Evolutionary conservation across 768 basidiomycete genomes (phyloP), one percentile per base, ranked within the genome.

Genomic region (Porpolomopsis calyptriformis): DNA sequence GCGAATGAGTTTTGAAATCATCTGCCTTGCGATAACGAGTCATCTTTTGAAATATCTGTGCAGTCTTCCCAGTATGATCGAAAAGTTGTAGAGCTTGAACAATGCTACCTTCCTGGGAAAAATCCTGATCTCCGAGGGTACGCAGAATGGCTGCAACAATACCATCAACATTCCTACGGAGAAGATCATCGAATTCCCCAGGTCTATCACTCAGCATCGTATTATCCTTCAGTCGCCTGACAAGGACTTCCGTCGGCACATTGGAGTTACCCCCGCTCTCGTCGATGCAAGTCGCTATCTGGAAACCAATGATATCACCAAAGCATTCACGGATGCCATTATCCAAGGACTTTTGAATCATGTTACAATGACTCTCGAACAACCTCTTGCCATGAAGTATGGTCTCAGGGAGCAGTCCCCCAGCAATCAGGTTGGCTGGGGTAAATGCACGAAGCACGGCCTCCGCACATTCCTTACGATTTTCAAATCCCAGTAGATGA

Each of bases 401-500:
- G n/a, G 46, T n/a, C 38, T 67, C 61, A 33, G 46, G 24, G 27
- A 47, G 50, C 1, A 56, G 53, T 2, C 63, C 67, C 1, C 65
- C 61, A 11, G 66, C 67, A 45, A 82, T 61, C 12, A 91, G 60
- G 51, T 84, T 77, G 4, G 77, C 70, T 0, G 86, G 81, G 0
- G 82, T 80, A 47, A 86, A 82, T 6, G 72, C 64, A 16, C 62
- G 68, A 51, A 94, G 82, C 1, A 80, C 77, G 2, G 78, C 74
- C 49, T 76, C 67, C 0, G 85, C 84, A 49, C 76, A 83, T 45
- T 80, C 75, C 48, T 70, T 75, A 44, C 77, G 73, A 53, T 80
- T 78, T 12, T 63, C 53, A 59, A 82, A 96, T 0, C 94, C 94
- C 20, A 94, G 72, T 3, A 93, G 64, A 41, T 72, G 71, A 24